phyloP scores from a whole-genome alignment of 352 stramenopile genomes.

The Pythium monospermum region DNA sequence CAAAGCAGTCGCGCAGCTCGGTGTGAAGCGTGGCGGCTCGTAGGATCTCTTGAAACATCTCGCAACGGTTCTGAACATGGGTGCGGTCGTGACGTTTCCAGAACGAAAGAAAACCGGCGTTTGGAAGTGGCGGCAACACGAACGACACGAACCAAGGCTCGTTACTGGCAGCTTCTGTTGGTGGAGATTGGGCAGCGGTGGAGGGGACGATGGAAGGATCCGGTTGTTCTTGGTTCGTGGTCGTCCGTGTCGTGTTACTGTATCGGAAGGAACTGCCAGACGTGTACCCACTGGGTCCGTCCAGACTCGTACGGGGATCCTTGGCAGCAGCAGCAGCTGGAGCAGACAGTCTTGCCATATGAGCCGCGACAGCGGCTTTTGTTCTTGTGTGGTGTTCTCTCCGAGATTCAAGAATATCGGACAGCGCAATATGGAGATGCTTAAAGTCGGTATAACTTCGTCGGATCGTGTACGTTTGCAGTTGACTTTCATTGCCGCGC shows the following conservation, averaged over 20 bases:
- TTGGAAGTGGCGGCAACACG: slow-evolving; percentile 57
- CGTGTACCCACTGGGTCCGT: not conserved
- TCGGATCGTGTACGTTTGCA: slow-evolving; percentile 84
- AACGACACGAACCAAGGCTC: slow-evolving; percentile 60
- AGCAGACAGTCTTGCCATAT: not conserved
- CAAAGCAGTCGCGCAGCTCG: slow-evolving; percentile 31
- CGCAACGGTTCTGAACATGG: slow-evolving; percentile 64
- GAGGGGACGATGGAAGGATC: slow-evolving; percentile 5
- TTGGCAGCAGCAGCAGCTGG: slow-evolving; percentile 1
- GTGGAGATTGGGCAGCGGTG: not conserved
- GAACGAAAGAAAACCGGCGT: slow-evolving; percentile 71
- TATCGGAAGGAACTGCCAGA: not conserved
- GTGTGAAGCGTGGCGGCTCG: slow-evolving; percentile 31
- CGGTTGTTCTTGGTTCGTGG: too few species aligned
- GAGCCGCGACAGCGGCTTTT: not conserved
- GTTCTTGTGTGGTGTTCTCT: slow-evolving; percentile 42
- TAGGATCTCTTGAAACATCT: slow-evolving; percentile 72
- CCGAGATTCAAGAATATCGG: slow-evolving; percentile 55
- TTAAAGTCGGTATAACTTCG: slow-evolving; percentile 84
- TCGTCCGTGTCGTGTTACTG: slow-evolving; percentile 7
- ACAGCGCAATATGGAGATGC: slow-evolving; percentile 62
- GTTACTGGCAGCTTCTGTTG: slow-evolving; percentile 8
- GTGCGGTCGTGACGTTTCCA: slow-evolving; percentile 75
- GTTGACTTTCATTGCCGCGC: slow-evolving; percentile 55
- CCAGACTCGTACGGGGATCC: slow-evolving; percentile 3